Base-by-base conservation (phyloP, 2,329 filamentous ascomycete genomes). In the Aureobasidium uvarum region DNA sequence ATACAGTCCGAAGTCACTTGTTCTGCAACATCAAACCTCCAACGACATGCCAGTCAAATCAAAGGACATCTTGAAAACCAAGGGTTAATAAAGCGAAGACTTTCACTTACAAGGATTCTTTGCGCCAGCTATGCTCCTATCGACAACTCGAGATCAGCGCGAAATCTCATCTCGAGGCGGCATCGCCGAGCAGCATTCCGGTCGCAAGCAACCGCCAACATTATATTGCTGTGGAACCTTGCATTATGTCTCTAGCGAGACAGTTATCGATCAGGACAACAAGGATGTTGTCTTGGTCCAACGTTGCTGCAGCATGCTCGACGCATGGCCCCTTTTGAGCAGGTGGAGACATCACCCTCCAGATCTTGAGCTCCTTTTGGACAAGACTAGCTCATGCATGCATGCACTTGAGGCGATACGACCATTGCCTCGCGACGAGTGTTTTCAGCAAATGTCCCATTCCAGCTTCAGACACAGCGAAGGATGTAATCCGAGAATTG, bases 311-410 rank as follows among this genome's bases (percentile, higher is more conserved):
- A 56, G 52, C 18, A 31, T 51, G 4, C 41, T 56, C 13, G 20
- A 14, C 41, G 52, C 52, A 56, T 41, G 23, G 36, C 52, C 36
- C 11, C 38, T 41, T 56, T 38, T 33, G 48, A 36, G 36, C 36
- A 56, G 52, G 52, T 56, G 52, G 36, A 41, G 14, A 7, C 52
- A 56, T 13, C 11, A 13, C 36, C 41, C 52, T 20, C 23, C 13
- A 56, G 52, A 25, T 56, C 20, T 28, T 5, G 52, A 56, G 14
- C 52, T 41, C n/a, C 36, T 39, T 56, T 56, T 4, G 52, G 52
- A 56, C 52, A 18, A 56, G 14, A 56, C 52, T 56, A 56, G 33
- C 36, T 36, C 3, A 41, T 38, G 33, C 33, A 38, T 41, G 20
- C 20, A 54, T 33, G 28, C 25, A 51, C 16, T 51, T 23, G 50